A percentile compares a stretch with the other conserved stretches of the same genome.
phyloP scores from a whole-genome alignment of 2,329 filamentous ascomycete species.

The Xylariaceae sp. region DNA sequence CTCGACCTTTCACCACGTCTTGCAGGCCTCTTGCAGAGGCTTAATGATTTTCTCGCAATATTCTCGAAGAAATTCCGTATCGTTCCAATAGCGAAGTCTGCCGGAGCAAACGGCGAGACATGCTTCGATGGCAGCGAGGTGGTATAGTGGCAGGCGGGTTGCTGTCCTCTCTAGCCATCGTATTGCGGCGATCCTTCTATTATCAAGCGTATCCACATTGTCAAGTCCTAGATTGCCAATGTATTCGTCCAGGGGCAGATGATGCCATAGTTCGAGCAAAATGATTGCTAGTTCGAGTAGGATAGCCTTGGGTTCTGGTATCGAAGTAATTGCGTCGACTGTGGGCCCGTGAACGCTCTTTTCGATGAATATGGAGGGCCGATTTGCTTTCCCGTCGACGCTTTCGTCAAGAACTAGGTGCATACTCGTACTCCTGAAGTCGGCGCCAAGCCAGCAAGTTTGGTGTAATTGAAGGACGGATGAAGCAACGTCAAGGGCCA shows the following conservation, averaged over 20 bases:
- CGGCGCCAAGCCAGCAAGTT: background rate
- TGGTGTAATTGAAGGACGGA: constrained; percentile 1
- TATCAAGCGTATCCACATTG: background rate
- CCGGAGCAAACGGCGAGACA: constrained; percentile 5
- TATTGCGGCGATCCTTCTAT: constrained; percentile 3
- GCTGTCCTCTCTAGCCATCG: constrained; percentile 6
- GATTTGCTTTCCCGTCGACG: background rate
- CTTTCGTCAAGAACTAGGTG: background rate
- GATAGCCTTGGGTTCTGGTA: constrained; percentile 11
- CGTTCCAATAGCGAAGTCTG: background rate
- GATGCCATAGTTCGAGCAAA: constrained; percentile 24
- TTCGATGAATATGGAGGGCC: background rate
- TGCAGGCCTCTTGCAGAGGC: background rate
- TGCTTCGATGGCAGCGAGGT: constrained; percentile 2
- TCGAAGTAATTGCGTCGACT: background rate
- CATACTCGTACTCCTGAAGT: background rate
- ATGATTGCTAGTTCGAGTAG: constrained; percentile 25
- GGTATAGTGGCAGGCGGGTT: constrained; percentile 1
- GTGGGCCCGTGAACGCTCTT: background rate
- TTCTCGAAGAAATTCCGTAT: background rate
- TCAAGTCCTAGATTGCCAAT: background rate
- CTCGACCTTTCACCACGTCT: too few relatives aligned
- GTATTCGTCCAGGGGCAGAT: constrained; percentile 14
- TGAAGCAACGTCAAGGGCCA: background rate
- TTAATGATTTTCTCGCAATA: constrained; percentile 5